Base-by-base conservation (phyloP, 192 early-diverging fungal species). In the Rhizophlyctis rosea region DNA sequence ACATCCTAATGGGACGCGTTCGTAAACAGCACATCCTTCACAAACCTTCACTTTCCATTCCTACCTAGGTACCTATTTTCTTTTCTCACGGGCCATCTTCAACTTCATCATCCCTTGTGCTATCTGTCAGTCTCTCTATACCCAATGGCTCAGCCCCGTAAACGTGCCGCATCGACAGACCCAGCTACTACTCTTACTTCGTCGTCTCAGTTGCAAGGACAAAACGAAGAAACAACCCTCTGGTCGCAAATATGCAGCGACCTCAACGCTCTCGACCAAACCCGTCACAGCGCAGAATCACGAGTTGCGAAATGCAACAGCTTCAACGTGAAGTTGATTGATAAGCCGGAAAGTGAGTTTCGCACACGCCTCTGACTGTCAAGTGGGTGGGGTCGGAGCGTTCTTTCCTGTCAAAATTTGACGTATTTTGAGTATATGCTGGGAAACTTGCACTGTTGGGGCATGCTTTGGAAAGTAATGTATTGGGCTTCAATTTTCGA, bases 171-270 rank as follows among this genome's bases (percentile, higher is more conserved):
- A n/a, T n/a, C n/a, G n/a, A n/a, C n/a, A n/a, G n/a, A n/a, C n/a
- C n/a, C n/a, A n/a, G n/a, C n/a, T n/a, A n/a, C n/a, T n/a, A n/a
- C n/a, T n/a, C n/a, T n/a, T n/a, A n/a, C n/a, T n/a, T n/a, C n/a
- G n/a, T n/a, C n/a, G n/a, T n/a, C n/a, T n/a, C n/a, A n/a, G n/a
- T n/a, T n/a, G n/a, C n/a, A n/a, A n/a, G n/a, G n/a, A n/a, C n/a
- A n/a, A n/a, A 65, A 65, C 56, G 64, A 65, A 33, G 64, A 65
- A 36, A n/a, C 50, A 14, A 35, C 39, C 31, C 30, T 67, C 18
- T 67, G 65, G 65, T 60, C 57, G 14, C 57, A 58, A 50, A 31
- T 67, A 34, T 67, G 65, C 50, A 28, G 60, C 23, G 65, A 47
- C 23, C 50, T 67, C 3, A 60, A 51, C 29, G 32, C 27, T 16